Evolutionary conservation across 2,329 filamentous ascomycete species (phyloP).

Genomic region (Lachnellula occidentalis): DNA sequence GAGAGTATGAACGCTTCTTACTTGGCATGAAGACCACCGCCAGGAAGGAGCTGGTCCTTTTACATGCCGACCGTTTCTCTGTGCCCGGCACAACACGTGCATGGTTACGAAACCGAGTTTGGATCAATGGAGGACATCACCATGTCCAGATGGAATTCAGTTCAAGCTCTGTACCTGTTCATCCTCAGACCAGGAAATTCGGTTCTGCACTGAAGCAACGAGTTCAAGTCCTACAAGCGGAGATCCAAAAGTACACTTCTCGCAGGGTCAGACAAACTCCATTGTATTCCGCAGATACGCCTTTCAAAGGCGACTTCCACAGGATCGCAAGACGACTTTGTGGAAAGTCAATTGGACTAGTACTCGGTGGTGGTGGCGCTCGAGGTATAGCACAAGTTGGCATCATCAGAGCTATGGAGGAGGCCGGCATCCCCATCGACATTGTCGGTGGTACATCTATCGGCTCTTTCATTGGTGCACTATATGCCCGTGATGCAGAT

Average conservation of each 20-base stretch:
- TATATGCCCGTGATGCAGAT: slow-evolving; percentile 95
- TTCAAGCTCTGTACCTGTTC: slow-evolving; percentile 67
- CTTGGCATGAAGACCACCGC: slow-evolving; percentile 97
- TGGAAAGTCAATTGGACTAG: slow-evolving; percentile 89
- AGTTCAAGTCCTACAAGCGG: slow-evolving; percentile 90
- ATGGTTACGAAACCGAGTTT: slow-evolving; percentile 88
- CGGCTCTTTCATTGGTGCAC: slow-evolving; percentile 86
- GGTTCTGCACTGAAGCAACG: slow-evolving; percentile 84
- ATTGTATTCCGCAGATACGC: slow-evolving; percentile 84
- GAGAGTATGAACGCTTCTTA: slow-evolving; percentile 94
- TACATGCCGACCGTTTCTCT: slow-evolving; percentile 87
- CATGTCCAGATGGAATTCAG: slow-evolving; percentile 95
- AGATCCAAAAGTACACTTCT: slow-evolving; percentile 97
- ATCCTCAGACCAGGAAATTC: slow-evolving; percentile 69
- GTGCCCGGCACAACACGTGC: slow-evolving; percentile 76
- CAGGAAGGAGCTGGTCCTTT: slow-evolving; percentile 81
- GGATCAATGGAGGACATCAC: slow-evolving; percentile 97
- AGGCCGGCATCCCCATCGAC: slow-evolving; percentile 93
- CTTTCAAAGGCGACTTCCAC: slow-evolving; percentile 96
- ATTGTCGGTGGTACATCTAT: slow-evolving; percentile 95
- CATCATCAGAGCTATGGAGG: slow-evolving; percentile 90
- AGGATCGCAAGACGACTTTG: slow-evolving; percentile 83
- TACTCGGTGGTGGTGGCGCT: slow-evolving; percentile 89
- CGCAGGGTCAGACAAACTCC: slow-evolving; percentile 83
- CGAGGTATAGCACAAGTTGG: slow-evolving; percentile 89